Base-by-base conservation (phyloP, 345 rosid genomes). In the Syzygium aqueum region DNA sequence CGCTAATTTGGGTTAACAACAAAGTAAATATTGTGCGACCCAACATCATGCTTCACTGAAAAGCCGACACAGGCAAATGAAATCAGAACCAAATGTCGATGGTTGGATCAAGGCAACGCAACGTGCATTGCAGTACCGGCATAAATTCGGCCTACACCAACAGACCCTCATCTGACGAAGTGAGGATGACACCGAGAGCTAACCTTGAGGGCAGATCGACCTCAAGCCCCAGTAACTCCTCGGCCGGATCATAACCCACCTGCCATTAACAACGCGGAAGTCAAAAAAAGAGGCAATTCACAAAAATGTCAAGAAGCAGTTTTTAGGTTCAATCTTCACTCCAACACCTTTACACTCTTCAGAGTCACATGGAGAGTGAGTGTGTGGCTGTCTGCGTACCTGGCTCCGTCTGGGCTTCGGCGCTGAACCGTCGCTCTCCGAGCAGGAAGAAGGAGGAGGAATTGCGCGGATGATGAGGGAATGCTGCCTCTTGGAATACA, bases 221-320 rank as follows among this genome's bases (percentile, higher is more conserved):
- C 84, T 94, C 94, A 82, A 93, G 93, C 57, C 94, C 94, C 63
- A 96, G 91, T 27, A 97, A 86, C 90, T 93, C 97, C 88, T 93
- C 98, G 28, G 98, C 94, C 91, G 96, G 96, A 91, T 96, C 98
- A 90, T 94, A 95, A 87, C 97, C 96, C 90, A 92, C 53, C 93
- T 94, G 91, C 83, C 85, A 87, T 73, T 37, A 19, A 73, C 80
- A 73, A 73, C 80, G 10, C 53, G 14, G 23, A 61, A 51, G 50
- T 52, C 22, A 85, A 53, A 86, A 30, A 49, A 65, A 12, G 43
- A n/a, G 33, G 51, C 21, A 33, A 85, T 30, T 53, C 11, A n/a
- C 21, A n/a, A 85, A 9, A 53, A 11, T 3, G 12, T 40, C 28
- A 85, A 67, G 67, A 67, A 46, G 53, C 80, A 37, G 14, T 37